A percentile compares a stretch with the other conserved stretches of the same genome.
Conservation (phyloP, 441 rosid genomes). For the Aleurites moluccanus region DNA sequence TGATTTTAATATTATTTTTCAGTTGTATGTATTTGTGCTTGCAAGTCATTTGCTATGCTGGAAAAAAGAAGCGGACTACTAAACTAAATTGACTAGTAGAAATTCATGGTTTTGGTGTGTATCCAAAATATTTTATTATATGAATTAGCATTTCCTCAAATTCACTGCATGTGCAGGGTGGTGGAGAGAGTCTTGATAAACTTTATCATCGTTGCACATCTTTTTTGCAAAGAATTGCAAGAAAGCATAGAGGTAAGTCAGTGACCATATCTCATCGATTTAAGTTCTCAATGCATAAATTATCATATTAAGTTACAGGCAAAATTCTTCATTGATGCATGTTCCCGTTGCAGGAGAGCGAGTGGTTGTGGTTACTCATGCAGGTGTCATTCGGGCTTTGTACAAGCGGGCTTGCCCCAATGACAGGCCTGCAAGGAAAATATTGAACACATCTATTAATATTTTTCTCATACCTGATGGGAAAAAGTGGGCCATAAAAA, state of each 20-base stretch:
- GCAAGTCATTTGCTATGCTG: neutral
- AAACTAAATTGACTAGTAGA: neutral
- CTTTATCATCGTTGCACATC: conserved; percentile 67
- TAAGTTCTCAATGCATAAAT: neutral
- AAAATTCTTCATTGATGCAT: neutral
- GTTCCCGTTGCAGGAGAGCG: conserved; percentile 55
- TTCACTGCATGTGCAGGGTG: conserved; percentile 50
- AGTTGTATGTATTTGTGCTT: neutral
- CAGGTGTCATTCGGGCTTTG: conserved; percentile 66
- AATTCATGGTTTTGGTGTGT: neutral
- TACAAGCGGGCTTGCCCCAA: conserved; percentile 58
- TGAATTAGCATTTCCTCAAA: neutral
- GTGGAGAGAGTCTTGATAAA: conserved; percentile 85
- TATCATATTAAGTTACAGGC: neutral
- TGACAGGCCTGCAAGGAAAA: conserved; percentile 39
- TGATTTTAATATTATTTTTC: neutral
- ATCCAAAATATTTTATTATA: neutral
- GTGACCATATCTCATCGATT: conserved; percentile 3
- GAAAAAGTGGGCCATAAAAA: conserved; percentile 50
- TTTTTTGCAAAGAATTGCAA: conserved; percentile 60
- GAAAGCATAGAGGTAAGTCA: conserved; percentile 58
- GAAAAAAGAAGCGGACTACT: neutral
- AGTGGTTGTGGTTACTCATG: conserved; percentile 68
- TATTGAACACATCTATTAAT: conserved; percentile 62
- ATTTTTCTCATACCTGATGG: conserved; percentile 49